Conservation (phyloP, 2,329 filamentous ascomycete genomes). For the Stagonosporopsis chrysanthemi region DNA sequence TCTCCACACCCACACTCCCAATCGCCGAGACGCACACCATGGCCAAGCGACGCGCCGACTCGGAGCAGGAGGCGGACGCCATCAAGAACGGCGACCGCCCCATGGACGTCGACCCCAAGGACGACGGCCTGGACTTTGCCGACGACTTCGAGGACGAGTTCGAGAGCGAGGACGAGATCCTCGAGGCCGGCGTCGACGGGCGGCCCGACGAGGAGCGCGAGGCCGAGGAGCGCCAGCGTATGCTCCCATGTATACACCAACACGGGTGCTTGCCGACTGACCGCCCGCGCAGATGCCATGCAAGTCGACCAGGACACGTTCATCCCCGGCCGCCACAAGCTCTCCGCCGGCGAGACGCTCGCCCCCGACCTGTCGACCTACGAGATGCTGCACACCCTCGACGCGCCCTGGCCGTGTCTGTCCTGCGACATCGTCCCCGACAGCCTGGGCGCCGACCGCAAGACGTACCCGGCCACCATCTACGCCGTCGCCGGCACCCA, state of each 20-base stretch:
- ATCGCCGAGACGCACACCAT: constrained; percentile 49
- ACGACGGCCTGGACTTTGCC: constrained; percentile 77
- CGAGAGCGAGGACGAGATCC: constrained; percentile 89
- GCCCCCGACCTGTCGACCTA: constrained; percentile 94
- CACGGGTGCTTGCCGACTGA: constrained; percentile 16
- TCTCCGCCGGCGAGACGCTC: constrained; percentile 88
- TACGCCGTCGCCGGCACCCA: constrained; percentile 96
- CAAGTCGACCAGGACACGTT: constrained; percentile 94
- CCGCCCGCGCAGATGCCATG: constrained; percentile 70
- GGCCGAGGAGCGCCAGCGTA: constrained; percentile 80
- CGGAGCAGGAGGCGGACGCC: constrained; percentile 57
- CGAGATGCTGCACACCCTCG: constrained; percentile 95
- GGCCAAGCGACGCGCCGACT: constrained; percentile 67
- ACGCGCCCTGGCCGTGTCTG: constrained; percentile 94
- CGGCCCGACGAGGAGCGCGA: constrained; percentile 91
- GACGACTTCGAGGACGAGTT: constrained; percentile 95
- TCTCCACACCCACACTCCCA: background rate
- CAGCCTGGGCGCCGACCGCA: constrained; percentile 84
- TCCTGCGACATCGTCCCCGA: constrained; percentile 94
- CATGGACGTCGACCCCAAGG: constrained; percentile 53
- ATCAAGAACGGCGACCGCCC: constrained; percentile 70
- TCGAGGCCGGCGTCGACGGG: constrained; percentile 94
- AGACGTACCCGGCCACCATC: constrained; percentile 92
- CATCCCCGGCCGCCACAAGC: constrained; percentile 91
- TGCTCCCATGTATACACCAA: constrained; percentile 1